A percentile compares a stretch with the other conserved stretches of the same genome.
Evolutionary conservation across 192 early-diverging fungal genomes (phyloP).

Genomic region (Linnemannia schmuckeri): DNA sequence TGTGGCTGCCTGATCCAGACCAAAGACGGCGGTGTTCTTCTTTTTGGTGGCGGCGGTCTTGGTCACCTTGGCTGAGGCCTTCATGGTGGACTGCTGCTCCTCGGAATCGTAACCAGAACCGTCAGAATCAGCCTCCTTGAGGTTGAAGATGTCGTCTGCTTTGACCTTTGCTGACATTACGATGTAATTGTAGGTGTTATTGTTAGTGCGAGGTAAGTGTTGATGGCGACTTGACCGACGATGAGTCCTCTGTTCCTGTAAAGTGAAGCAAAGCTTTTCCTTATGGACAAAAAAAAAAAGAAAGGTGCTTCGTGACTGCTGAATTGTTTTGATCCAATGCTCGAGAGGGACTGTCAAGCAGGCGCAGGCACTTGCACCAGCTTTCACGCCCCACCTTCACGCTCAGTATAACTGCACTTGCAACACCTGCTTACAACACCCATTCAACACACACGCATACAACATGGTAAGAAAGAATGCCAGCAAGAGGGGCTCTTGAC

Average conservation of each 20-base stretch:
- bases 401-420: background rate
- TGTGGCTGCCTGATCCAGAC: constrained; percentile 23
- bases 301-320: constrained; percentile 18
- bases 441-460: background rate
- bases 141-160: constrained; percentile 44
- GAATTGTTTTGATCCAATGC: constrained; percentile 14
- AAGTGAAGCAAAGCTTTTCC: no score
- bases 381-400: background rate
- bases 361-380: background rate
- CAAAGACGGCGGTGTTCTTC: constrained; percentile 34
- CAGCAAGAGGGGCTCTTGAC: no score
- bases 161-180: constrained; percentile 33
- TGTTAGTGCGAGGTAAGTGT: background rate
- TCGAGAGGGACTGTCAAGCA: background rate
- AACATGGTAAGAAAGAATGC: background rate
- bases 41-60: constrained; percentile 13
- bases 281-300: constrained; percentile 19
- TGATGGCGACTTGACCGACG: background rate
- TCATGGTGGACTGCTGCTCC: constrained; percentile 13
- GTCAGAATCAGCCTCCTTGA: constrained; percentile 43
- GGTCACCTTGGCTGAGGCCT: constrained; percentile 4
- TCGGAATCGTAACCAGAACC: constrained; percentile 42
- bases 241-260: background rate
- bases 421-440: background rate
- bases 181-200: background rate